Evolutionary conservation across 2,329 filamentous ascomycete genomes (phyloP).

Genomic region (Fusarium chlamydosporum): DNA sequence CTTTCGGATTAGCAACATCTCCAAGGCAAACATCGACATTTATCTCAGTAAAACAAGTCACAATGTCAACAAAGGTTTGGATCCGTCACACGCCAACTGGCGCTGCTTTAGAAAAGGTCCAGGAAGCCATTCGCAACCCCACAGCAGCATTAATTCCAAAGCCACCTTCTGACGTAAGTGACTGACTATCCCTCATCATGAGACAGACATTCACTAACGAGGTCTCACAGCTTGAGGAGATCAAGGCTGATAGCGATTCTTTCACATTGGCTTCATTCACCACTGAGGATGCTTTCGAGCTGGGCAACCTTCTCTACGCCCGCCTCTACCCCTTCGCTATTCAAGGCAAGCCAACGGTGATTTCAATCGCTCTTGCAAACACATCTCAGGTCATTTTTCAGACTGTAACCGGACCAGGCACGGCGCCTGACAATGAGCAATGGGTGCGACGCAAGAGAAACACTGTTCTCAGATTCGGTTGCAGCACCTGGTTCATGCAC

Average conservation of each 20-base stretch:
- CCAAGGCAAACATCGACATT: neutral
- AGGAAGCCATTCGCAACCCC: constrained; percentile 38
- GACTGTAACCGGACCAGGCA: constrained; percentile 74
- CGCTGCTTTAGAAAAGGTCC: constrained; percentile 43
- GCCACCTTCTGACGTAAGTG: constrained; percentile 44
- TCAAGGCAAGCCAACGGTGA: constrained; percentile 63
- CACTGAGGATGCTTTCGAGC: constrained; percentile 72
- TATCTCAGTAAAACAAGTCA: neutral
- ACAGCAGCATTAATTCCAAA: constrained; percentile 31
- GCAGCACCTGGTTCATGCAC: constrained; percentile 78
- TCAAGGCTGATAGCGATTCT: constrained; percentile 58
- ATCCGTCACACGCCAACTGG: constrained; percentile 29
- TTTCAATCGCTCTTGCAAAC: constrained; percentile 75
- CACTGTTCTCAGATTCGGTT: constrained; percentile 79
- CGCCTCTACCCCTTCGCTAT: constrained; percentile 68
- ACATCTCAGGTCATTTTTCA: constrained; percentile 77
- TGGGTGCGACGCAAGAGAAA: constrained; percentile 80
- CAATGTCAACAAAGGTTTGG: constrained; percentile 40
- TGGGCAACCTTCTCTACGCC: constrained; percentile 74
- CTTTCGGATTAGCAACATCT: constrained; percentile 5
- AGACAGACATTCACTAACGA: constrained; percentile 10
- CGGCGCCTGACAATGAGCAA: constrained; percentile 77
- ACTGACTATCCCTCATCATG: neutral
- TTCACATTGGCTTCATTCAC: constrained; percentile 70
- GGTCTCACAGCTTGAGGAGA: constrained; percentile 46